phyloP scores from a whole-genome alignment of 768 basidiomycete genomes.

The Coprinellus micaceus region DNA sequence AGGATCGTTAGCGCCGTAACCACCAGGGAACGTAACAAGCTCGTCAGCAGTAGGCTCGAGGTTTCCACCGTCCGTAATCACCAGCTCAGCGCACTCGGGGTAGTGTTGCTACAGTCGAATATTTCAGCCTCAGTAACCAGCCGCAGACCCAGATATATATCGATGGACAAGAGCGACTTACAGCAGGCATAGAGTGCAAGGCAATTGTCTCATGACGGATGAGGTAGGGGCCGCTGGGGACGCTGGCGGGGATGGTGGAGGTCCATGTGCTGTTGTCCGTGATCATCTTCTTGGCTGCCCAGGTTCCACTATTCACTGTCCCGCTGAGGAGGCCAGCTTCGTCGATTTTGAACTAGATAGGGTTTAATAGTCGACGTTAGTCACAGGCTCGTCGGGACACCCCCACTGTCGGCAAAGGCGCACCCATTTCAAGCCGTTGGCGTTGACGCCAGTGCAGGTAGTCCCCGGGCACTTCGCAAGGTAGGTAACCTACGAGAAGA shows the following conservation, averaged over 20 bases:
- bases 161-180: slow-evolving; percentile 20
- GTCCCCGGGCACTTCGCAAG: slow-evolving; percentile 42
- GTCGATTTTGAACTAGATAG: slow-evolving; percentile 49
- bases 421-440: slow-evolving; percentile 40
- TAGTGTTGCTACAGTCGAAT: slow-evolving; percentile 54
- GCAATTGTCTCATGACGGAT: slow-evolving; percentile 51
- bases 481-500: slow-evolving; percentile 39
- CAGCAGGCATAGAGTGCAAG: slow-evolving; percentile 51
- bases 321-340: slow-evolving; percentile 44
- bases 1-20: slow-evolving; percentile 39
- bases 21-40: slow-evolving; percentile 48
- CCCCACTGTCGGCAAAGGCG: slow-evolving; percentile 8
- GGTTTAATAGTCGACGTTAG: background rate
- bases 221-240: slow-evolving; percentile 42
- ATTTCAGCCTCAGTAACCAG: too few species aligned
- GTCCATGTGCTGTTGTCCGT: slow-evolving; percentile 43
- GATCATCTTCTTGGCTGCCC: slow-evolving; percentile 45
- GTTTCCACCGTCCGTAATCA: slow-evolving; percentile 39
- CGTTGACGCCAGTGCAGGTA: slow-evolving; percentile 38
- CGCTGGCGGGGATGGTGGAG: slow-evolving; percentile 39
- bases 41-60: slow-evolving; percentile 37
- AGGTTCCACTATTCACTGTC: slow-evolving; percentile 35
- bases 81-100: slow-evolving; percentile 51
- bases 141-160: too few species aligned
- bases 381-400: background rate